These are phyloP conservation scores for Pseudevernia furfuracea DNA, from an alignment of 495 filamentous ascomycete species.

Conservation along the genomic window DNA sequence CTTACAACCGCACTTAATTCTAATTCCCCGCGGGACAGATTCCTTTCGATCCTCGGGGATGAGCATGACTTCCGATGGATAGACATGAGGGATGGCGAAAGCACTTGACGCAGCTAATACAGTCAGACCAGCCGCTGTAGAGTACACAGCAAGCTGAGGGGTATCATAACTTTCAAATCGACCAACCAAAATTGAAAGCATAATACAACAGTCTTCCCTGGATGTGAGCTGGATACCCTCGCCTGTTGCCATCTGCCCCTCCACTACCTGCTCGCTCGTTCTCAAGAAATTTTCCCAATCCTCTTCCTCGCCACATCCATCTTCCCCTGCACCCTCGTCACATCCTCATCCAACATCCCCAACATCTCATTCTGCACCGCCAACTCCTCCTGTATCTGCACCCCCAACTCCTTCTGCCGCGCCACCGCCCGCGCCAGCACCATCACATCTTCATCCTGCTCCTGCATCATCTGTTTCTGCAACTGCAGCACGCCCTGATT, in stretches of 20 bases:
- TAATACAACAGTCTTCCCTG: neutral
- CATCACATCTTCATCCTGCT: slow-evolving; percentile 78
- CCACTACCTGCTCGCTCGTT: neutral
- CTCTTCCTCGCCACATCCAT: slow-evolving; percentile 74
- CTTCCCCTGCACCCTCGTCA: slow-evolving; percentile 65
- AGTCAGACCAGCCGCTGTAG: neutral
- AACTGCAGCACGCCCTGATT: slow-evolving; percentile 83
- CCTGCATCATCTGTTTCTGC: slow-evolving; percentile 72
- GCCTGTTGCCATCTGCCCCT: too few relatives aligned
- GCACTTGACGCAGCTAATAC: neutral
- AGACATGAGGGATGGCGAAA: neutral
- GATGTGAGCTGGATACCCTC: neutral
- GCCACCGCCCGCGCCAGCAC: slow-evolving; percentile 67
- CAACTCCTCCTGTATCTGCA: slow-evolving; percentile 78
- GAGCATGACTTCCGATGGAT: neutral
- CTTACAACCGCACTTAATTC: neutral
- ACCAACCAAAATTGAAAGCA: neutral
- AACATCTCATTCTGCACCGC: slow-evolving; percentile 78
- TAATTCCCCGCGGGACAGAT: neutral
- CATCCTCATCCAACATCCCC: slow-evolving; percentile 65
- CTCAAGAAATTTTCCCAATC: slow-evolving; percentile 63
- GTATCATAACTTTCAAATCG: neutral
- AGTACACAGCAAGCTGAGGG: neutral
- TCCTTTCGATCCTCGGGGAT: neutral
- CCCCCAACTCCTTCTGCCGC: slow-evolving; percentile 77